Percentiles rank a stretch among this genome's conserved stretches.
phyloP scores from a whole-genome alignment of 148 eudicot genomes.

The Spergularia bocconei region DNA sequence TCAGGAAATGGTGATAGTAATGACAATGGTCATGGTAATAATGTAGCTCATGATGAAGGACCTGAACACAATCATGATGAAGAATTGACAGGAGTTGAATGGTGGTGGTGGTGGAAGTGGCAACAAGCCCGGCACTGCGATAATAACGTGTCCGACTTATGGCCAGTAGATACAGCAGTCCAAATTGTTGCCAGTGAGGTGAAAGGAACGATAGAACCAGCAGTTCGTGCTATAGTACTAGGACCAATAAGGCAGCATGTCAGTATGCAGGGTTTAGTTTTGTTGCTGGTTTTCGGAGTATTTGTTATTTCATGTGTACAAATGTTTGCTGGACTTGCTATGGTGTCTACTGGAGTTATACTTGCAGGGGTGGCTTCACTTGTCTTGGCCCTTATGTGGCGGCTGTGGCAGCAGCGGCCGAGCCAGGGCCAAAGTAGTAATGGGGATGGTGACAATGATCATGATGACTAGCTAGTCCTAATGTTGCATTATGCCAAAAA shows the following conservation, averaged over 20 bases:
- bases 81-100: constrained; percentile 11
- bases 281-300: constrained; percentile 6
- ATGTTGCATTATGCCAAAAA: too few species aligned
- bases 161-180: constrained; percentile 23
- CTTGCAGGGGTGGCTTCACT: constrained; percentile 11
- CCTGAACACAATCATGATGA: constrained; percentile 3
- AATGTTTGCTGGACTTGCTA: constrained; percentile 14
- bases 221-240: constrained; percentile 12
- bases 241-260: constrained; percentile 8
- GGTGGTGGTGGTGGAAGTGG: constrained; percentile 35
- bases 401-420: constrained; percentile 8
- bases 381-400: constrained; percentile 13
- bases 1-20: constrained; percentile 1
- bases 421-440: neutral
- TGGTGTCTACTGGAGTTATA: constrained; percentile 12
- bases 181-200: constrained; percentile 16
- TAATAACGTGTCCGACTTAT: constrained; percentile 8
- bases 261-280: neutral
- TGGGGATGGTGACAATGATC: neutral
- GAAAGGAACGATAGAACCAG: constrained; percentile 7
- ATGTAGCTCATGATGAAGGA: neutral
- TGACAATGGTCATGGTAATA: neutral
- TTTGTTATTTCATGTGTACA: neutral
- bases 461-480: neutral
- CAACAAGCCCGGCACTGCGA: constrained; percentile 2